These are phyloP conservation scores for Leccinum aurantiacum DNA, from an alignment of 768 basidiomycete genomes.

Conservation along the genomic window DNA sequence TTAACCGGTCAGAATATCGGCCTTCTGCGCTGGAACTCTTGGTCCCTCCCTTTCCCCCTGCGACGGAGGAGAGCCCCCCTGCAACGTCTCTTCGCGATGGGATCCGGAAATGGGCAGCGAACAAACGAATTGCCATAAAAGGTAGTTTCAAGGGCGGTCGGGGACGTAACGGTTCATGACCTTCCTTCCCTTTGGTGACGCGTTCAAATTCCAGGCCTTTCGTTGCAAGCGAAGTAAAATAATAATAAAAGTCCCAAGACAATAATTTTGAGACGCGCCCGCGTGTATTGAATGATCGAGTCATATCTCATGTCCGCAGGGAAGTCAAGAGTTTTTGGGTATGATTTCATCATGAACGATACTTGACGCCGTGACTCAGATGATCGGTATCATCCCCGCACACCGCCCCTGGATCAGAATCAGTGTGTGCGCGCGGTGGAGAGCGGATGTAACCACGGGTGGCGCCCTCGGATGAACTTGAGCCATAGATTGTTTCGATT, in stretches of 20 bases:
- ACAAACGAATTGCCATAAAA: slow-evolving; percentile 38
- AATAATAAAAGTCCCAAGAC: slow-evolving; percentile 14
- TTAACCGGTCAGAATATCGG: slow-evolving; percentile 31
- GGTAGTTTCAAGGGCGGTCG: slow-evolving; percentile 38
- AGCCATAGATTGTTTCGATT: background rate
- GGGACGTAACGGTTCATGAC: slow-evolving; percentile 32
- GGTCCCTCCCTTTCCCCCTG: slow-evolving; percentile 19
- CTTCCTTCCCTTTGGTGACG: slow-evolving; percentile 28
- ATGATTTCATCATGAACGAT: slow-evolving; percentile 10
- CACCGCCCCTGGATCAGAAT: slow-evolving; percentile 12
- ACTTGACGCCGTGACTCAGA: slow-evolving; percentile 10
- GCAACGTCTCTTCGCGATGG: slow-evolving; percentile 25
- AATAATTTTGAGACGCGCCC: slow-evolving; percentile 14
- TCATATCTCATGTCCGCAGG: slow-evolving; percentile 24
- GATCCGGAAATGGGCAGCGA: slow-evolving; percentile 34
- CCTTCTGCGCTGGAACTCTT: slow-evolving; percentile 37
- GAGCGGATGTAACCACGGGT: slow-evolving; percentile 23
- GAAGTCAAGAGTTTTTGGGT: slow-evolving; percentile 9
- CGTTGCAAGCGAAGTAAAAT: slow-evolving; percentile 28
- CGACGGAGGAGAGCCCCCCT: slow-evolving; percentile 20
- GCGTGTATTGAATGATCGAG: background rate
- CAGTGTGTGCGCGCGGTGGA: slow-evolving; percentile 2
- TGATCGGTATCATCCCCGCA: slow-evolving; percentile 14
- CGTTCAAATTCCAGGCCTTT: slow-evolving; percentile 26
- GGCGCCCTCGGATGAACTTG: slow-evolving; percentile 22